Evolutionary conservation across 345 rosid genomes (phyloP).

Genomic region (Dipteronia dyeriana): DNA sequence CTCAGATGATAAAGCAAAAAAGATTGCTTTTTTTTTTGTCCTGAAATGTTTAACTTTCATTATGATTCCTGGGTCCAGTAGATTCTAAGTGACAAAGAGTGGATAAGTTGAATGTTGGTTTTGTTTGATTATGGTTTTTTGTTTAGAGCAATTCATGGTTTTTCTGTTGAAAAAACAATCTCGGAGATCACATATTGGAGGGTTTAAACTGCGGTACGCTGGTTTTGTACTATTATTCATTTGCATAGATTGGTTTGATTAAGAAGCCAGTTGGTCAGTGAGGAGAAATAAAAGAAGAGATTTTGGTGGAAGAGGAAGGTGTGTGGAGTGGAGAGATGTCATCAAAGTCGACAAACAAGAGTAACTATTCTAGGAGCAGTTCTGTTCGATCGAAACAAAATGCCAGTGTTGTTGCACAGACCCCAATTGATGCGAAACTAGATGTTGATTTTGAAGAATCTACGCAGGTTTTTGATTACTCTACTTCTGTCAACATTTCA

Average conservation of each 20-base stretch:
- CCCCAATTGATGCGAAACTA: slow-evolving; percentile 73
- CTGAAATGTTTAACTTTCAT: slow-evolving; percentile 25
- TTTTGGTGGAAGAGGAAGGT: slow-evolving; percentile 11
- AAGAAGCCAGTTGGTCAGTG: slow-evolving; percentile 1
- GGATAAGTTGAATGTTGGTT: slow-evolving; percentile 9
- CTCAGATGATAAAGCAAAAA: slow-evolving; percentile 12
- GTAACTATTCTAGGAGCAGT: slow-evolving; percentile 48
- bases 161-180: not conserved
- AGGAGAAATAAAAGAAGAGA: slow-evolving; percentile 22
- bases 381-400: slow-evolving; percentile 54
- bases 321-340: slow-evolving; percentile 45
- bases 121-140: slow-evolving; percentile 23
- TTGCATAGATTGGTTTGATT: slow-evolving; percentile 20
- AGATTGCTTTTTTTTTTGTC: not conserved
- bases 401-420: slow-evolving; percentile 59
- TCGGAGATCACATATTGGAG: slow-evolving; percentile 18
- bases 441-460: slow-evolving; percentile 68
- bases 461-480: slow-evolving; percentile 59
- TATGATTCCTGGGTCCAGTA: slow-evolving; percentile 36
- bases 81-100: slow-evolving; percentile 25
- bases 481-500: slow-evolving; percentile 59
- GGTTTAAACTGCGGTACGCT: slow-evolving; percentile 10
- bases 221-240: slow-evolving; percentile 14
- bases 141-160: slow-evolving; percentile 3
- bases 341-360: slow-evolving; percentile 48